A percentile compares a stretch with the other conserved stretches of the same genome.
phyloP scores from a whole-genome alignment of 73 alveolate genomes.

The Breviolum minutum region DNA sequence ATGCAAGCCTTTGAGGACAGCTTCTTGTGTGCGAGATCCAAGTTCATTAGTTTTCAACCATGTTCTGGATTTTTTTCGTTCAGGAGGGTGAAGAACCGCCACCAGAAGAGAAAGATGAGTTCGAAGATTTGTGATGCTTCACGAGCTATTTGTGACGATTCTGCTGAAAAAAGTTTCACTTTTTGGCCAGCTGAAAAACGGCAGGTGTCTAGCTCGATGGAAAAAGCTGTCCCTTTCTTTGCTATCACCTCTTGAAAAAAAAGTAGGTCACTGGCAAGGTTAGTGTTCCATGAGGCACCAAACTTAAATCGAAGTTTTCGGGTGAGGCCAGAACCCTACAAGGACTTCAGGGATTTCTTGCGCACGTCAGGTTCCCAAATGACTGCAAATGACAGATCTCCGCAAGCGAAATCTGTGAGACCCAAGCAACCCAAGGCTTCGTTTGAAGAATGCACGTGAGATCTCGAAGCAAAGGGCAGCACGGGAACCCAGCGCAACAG shows the following conservation, averaged over 20 bases:
- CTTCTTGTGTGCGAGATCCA: not conserved
- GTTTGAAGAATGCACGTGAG: constrained; percentile 74
- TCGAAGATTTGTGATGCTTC: constrained; percentile 14
- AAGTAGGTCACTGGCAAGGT: not conserved
- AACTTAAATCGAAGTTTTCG: not conserved
- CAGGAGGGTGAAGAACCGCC: constrained; percentile 81
- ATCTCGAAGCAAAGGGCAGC: constrained; percentile 61
- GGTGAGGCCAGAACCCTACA: constrained; percentile 74
- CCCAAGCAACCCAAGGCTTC: not conserved
- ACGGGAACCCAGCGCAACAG: not conserved
- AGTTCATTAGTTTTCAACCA: not conserved
- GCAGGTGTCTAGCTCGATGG: not conserved
- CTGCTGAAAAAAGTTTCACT: not conserved
- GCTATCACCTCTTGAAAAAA: not conserved
- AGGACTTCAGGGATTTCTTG: constrained; percentile 67
- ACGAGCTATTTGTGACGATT: not conserved
- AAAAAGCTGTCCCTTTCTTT: not conserved
- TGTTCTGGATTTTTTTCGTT: not conserved
- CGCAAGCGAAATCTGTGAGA: no score
- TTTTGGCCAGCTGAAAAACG: not conserved
- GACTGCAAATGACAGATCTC: no score
- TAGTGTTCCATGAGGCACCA: not conserved
- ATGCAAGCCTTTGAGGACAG: constrained; percentile 78
- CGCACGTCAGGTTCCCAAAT: constrained; percentile 13
- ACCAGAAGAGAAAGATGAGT: constrained; percentile 42